Evolutionary conservation across 2,329 filamentous ascomycete species (phyloP), one percentile per base, ranked within the genome.

Genomic region (Colletotrichum limetticola): DNA sequence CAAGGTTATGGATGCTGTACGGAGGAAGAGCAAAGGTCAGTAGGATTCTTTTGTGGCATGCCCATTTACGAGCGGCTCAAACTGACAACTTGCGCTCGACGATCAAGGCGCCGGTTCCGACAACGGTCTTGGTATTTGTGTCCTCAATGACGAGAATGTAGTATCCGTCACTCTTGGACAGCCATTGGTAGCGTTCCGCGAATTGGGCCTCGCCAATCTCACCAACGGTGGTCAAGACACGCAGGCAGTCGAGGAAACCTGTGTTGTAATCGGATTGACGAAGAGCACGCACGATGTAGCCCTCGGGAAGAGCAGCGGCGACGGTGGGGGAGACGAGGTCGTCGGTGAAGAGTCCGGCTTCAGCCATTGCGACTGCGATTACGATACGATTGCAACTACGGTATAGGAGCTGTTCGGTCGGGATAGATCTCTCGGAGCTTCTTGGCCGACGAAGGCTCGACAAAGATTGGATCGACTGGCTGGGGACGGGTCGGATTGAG

Each of bases 11-110:
- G 78, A 97, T 95, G 82, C 92, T 93, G 77, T 76, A 49, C 35
- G 30, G 37, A 37, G 53, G 26, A 35, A 35, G 26, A 60, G 56
- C 58, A 74, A 52, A 30, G 49, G 74, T 78, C 62, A 78, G 79
- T 69, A 53, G 19, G 60, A 4, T 16, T 72, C 24, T 62, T 46
- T 42, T 42, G 56, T 19, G 42, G 59, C 42, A 42, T 46, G 56
- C 22, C 14, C 42, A 52, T 56, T 32, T 46, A n/a, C 26, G 19
- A 9, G 22, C 6, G 22, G 35, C 24, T 16, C 4, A 14, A n/a
- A 87, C 91, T 81, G 86, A 95, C 93, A 97, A 97, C 85, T 98
- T 98, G 84, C 93, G 91, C 90, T 99, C 97, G 61, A 98, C 94
- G 76, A 98, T 90, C 83, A 98, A 85, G 46, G 93, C 93, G 2